These are phyloP conservation scores for Colletotrichum lini DNA, from an alignment of 2,329 filamentous ascomycete species.

Conservation along the genomic window DNA sequence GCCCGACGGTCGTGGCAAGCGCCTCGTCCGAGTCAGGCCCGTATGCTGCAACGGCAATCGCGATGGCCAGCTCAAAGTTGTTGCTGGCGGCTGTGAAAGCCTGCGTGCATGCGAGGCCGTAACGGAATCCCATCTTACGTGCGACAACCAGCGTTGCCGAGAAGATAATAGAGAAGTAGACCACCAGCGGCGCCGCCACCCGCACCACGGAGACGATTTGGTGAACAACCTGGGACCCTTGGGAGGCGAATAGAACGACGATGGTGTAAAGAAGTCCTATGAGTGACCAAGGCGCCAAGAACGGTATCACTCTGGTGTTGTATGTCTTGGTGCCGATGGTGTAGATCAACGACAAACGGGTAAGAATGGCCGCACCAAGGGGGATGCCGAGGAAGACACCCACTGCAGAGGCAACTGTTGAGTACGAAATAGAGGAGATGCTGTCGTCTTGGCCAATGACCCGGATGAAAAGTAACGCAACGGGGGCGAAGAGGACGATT, in stretches of 20 bases:
- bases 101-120: constrained; percentile 79
- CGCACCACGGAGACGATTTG: constrained; percentile 88
- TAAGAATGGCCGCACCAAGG: constrained; percentile 83
- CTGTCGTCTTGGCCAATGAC: constrained; percentile 71
- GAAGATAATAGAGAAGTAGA: constrained; percentile 87
- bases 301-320: constrained; percentile 77
- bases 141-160: constrained; percentile 75
- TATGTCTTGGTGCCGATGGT: constrained; percentile 74
- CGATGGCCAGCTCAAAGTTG: constrained; percentile 93
- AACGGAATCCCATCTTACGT: constrained; percentile 79
- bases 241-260: constrained; percentile 86
- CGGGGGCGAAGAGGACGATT: constrained; percentile 79
- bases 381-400: constrained; percentile 90
- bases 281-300: constrained; percentile 80
- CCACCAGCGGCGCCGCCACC: constrained; percentile 83
- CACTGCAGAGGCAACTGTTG: constrained; percentile 82
- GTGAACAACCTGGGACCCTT: constrained; percentile 82
- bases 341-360: constrained; percentile 73
- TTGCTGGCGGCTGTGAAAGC: constrained; percentile 93
- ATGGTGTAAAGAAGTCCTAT: constrained; percentile 91
- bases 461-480: constrained; percentile 78
- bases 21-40: constrained; percentile 85
- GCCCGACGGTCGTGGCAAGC: constrained; percentile 85
- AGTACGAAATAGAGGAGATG: constrained; percentile 66
- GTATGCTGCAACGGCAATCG: constrained; percentile 86